Percentiles rank a stretch among this genome's conserved stretches.
Conservation (phyloP, 768 basidiomycete genomes). For the Tylopilus cervinicoccineus region DNA sequence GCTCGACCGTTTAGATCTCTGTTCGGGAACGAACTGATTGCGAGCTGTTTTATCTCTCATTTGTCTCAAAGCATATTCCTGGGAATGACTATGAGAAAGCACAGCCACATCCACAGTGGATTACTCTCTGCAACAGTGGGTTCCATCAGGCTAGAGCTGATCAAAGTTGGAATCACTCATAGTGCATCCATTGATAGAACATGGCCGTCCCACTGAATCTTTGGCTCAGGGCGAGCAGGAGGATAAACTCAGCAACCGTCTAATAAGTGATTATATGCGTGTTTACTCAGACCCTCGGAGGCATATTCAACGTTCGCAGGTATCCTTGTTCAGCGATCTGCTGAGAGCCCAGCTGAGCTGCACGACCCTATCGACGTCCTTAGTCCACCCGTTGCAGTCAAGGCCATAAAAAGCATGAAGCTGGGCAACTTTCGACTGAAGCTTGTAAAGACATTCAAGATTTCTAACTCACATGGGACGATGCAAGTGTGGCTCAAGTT, state of each 20-base stretch:
- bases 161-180: neutral
- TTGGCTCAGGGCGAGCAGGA: constrained; percentile 27
- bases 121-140: constrained; percentile 56
- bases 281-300: neutral
- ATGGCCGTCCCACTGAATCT: constrained; percentile 48
- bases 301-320: constrained; percentile 18
- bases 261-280: constrained; percentile 48
- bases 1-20: constrained; percentile 48
- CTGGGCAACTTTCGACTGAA: constrained; percentile 63
- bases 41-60: constrained; percentile 79
- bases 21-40: constrained; percentile 70
- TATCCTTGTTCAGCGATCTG: constrained; percentile 29
- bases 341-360: constrained; percentile 20
- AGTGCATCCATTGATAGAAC: constrained; percentile 38
- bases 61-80: constrained; percentile 47
- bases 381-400: constrained; percentile 34
- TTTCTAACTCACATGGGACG: constrained; percentile 22
- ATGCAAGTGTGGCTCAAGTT: constrained; percentile 56
- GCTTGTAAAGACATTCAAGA: constrained; percentile 47
- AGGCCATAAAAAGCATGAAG: constrained; percentile 66
- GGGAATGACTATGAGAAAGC: constrained; percentile 38
- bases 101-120: constrained; percentile 62
- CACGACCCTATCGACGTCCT: constrained; percentile 12
- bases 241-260: constrained; percentile 54
- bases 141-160: neutral